phyloP scores from a whole-genome alignment of 768 basidiomycete genomes.

The Leccinum rimulosum region DNA sequence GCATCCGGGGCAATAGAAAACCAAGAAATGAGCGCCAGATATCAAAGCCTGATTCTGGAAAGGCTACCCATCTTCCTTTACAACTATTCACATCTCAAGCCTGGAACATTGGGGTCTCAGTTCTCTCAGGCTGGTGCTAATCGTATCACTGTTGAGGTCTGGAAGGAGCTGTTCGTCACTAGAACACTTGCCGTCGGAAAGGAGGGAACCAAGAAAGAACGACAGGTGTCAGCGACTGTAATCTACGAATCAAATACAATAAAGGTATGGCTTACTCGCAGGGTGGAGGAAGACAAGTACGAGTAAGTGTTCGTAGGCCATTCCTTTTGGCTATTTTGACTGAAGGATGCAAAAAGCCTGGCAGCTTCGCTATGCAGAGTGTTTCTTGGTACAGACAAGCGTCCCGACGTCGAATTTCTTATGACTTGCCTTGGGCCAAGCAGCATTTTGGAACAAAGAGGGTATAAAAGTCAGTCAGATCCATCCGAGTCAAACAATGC shows the following conservation, averaged over 20 bases:
- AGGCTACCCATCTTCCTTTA: constrained; percentile 84
- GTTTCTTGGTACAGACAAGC: constrained; percentile 44
- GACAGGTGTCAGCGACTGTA: constrained; percentile 70
- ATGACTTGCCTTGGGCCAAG: constrained; percentile 89
- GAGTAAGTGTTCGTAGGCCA: constrained; percentile 48
- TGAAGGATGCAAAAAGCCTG: constrained; percentile 46
- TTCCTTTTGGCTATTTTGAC: too few relatives aligned
- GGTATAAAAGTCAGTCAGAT: constrained; percentile 64
- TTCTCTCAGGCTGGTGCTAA: constrained; percentile 41
- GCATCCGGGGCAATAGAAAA: constrained; percentile 46
- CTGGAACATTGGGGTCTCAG: constrained; percentile 56
- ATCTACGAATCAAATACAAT: constrained; percentile 50
- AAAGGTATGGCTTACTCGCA: constrained; percentile 70
- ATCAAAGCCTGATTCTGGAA: constrained; percentile 62
- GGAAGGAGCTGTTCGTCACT: constrained; percentile 56
- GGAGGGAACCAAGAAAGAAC: constrained; percentile 40
- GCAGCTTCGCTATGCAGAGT: constrained; percentile 54
- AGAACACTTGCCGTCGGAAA: constrained; percentile 56
- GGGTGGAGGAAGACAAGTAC: constrained; percentile 76
- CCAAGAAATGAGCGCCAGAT: constrained; percentile 44
- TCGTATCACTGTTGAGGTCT: constrained; percentile 58
- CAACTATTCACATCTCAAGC: constrained; percentile 66
- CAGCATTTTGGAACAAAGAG: constrained; percentile 69
- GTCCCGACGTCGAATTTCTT: constrained; percentile 82
- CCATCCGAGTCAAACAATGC: not conserved